These are phyloP conservation scores for Tulasnella sp. DNA, from an alignment of 768 basidiomycete genomes.

Conservation along the genomic window DNA sequence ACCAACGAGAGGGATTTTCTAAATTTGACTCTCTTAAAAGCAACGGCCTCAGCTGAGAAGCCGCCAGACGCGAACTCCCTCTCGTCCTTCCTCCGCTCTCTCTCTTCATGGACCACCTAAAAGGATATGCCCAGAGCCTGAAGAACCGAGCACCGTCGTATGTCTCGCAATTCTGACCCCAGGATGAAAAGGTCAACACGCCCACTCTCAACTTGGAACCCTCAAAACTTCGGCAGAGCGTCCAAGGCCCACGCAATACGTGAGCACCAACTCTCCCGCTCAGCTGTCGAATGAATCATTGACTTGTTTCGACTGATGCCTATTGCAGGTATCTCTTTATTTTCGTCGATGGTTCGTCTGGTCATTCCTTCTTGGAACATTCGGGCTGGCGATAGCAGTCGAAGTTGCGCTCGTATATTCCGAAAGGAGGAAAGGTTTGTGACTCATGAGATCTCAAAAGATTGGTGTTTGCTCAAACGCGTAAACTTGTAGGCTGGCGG, in stretches of 20 bases:
- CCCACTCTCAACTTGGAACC: background rate
- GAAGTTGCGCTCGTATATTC: background rate
- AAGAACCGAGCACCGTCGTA: background rate
- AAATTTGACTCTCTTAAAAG: too few species aligned
- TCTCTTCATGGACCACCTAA: background rate
- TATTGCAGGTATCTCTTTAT: background rate
- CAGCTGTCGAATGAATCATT: too few species aligned
- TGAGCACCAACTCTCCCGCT: too few species aligned
- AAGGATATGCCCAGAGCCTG: background rate
- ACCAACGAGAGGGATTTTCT: too few species aligned
- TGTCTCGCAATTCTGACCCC: background rate
- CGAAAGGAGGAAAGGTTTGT: background rate
- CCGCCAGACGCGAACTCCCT: background rate
- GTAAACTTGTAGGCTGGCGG: background rate
- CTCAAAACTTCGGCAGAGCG: background rate
- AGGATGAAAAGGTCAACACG: background rate
- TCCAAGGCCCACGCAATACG: background rate
- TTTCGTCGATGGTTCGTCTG: background rate
- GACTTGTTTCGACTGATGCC: too few species aligned
- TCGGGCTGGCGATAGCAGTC: background rate
- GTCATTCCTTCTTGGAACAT: background rate
- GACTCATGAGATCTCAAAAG: accelerated
- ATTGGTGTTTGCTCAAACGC: too few species aligned
- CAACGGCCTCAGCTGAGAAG: too few species aligned
- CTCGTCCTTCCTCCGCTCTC: background rate